phyloP scores from a whole-genome alignment of 2,329 filamentous ascomycete species.

The Colletotrichum cereale region DNA sequence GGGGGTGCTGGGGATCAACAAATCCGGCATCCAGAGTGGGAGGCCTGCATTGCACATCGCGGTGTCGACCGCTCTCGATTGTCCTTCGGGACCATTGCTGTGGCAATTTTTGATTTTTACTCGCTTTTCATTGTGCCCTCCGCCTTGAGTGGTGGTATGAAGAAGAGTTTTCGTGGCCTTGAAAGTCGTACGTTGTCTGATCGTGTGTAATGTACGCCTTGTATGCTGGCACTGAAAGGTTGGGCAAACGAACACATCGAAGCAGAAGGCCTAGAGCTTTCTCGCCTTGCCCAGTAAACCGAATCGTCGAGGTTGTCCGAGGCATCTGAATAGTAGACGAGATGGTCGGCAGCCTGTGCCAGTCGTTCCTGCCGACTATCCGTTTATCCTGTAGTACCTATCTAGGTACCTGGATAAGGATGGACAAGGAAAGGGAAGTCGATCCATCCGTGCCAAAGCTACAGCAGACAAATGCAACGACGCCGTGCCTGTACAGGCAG shows the following conservation, averaged over 20 bases:
- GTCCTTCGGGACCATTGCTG: slow-evolving; percentile 43
- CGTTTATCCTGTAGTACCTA: not conserved
- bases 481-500: not conserved
- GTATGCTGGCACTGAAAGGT: not conserved
- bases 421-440: not conserved
- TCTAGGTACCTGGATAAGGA: not conserved
- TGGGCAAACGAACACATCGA: not conserved
- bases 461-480: not conserved
- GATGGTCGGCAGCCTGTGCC: not conserved
- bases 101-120: slow-evolving; percentile 42
- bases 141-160: slow-evolving; percentile 41
- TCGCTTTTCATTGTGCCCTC: slow-evolving; percentile 43
- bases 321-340: not conserved
- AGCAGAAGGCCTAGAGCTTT: not conserved
- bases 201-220: not conserved
- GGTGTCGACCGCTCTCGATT: slow-evolving; percentile 42
- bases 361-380: not conserved
- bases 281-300: not conserved
- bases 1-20: slow-evolving; percentile 58
- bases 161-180: slow-evolving; percentile 34
- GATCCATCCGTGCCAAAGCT: not conserved
- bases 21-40: slow-evolving; percentile 55
- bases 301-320: not conserved
- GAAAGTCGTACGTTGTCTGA: no score
- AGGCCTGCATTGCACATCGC: slow-evolving; percentile 66